Conservation (phyloP, 2,329 filamentous ascomycete genomes). For the Colletotrichum tamarilloi region DNA sequence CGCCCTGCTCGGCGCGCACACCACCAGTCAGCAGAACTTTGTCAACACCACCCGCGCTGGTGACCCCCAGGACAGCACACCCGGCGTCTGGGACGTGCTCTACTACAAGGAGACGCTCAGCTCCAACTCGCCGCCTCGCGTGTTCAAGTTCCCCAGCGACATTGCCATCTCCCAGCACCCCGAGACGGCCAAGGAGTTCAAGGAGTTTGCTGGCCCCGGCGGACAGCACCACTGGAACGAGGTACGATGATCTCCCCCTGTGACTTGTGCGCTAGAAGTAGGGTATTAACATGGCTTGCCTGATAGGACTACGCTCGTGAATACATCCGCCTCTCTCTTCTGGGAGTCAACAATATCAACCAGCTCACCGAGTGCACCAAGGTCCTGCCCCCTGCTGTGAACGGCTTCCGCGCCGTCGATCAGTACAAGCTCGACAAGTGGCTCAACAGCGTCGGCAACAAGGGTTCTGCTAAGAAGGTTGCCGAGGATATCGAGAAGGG, state of each 20-base stretch:
- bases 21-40: slow-evolving; percentile 60
- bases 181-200: slow-evolving; percentile 50
- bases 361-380: slow-evolving; percentile 65
- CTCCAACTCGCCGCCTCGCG: slow-evolving; percentile 45
- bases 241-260: slow-evolving; percentile 41
- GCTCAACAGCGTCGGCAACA: slow-evolving; percentile 36
- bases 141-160: slow-evolving; percentile 56
- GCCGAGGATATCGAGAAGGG: slow-evolving; percentile 30
- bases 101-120: slow-evolving; percentile 58
- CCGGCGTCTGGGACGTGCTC: slow-evolving; percentile 63
- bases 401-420: slow-evolving; percentile 25
- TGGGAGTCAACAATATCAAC: slow-evolving; percentile 70
- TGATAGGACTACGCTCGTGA: slow-evolving; percentile 60
- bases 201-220: slow-evolving; percentile 45
- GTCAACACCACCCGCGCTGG: slow-evolving; percentile 52
- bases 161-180: slow-evolving; percentile 50
- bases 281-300: neutral
- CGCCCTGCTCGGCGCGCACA: slow-evolving; percentile 66
- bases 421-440: slow-evolving; percentile 37
- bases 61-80: slow-evolving; percentile 62
- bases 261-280: no score
- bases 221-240: slow-evolving; percentile 55
- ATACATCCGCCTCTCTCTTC: slow-evolving; percentile 65
- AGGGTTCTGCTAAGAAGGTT: slow-evolving; percentile 34
- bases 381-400: slow-evolving; percentile 53